These are phyloP conservation scores for Schizochytrium sp. DNA, from an alignment of 108 stramenopile species.

Conservation along the genomic window DNA sequence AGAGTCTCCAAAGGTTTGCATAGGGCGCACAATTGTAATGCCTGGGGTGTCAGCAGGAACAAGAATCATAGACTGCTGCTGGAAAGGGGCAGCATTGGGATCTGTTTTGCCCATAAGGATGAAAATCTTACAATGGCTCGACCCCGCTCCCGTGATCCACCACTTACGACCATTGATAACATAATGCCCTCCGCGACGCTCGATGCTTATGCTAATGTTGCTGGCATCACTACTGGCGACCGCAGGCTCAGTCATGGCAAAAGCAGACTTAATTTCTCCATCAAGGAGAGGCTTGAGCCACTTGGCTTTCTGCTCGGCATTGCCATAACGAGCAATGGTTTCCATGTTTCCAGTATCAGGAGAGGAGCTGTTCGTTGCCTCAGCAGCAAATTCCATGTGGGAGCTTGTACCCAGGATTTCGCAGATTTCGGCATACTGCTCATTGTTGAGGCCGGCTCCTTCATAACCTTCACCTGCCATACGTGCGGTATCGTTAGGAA, in stretches of 20 bases:
- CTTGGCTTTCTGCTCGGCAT: slow-evolving; percentile 75
- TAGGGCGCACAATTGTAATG: slow-evolving; percentile 81
- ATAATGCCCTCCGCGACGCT: slow-evolving; percentile 20
- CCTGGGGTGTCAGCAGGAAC: slow-evolving; percentile 84
- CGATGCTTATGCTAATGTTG: slow-evolving; percentile 78
- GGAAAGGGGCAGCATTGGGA: neutral
- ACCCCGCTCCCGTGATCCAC: slow-evolving; percentile 78
- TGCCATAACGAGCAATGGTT: slow-evolving; percentile 90
- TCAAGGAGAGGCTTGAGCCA: slow-evolving; percentile 86
- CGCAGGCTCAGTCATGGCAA: slow-evolving; percentile 95
- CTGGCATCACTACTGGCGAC: slow-evolving; percentile 91
- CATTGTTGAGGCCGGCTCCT: slow-evolving; percentile 70
- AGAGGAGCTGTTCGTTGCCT: slow-evolving; percentile 71
- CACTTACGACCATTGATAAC: slow-evolving; percentile 65
- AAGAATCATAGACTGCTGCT: slow-evolving; percentile 68
- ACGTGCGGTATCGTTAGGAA: slow-evolving; percentile 70
- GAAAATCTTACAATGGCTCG: slow-evolving; percentile 88
- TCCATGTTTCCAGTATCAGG: slow-evolving; percentile 99
- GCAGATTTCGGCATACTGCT: slow-evolving; percentile 87
- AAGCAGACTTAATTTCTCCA: slow-evolving; percentile 85
- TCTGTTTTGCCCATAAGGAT: slow-evolving; percentile 71
- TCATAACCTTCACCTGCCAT: slow-evolving; percentile 64
- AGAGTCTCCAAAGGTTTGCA: slow-evolving; percentile 94
- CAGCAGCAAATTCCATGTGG: slow-evolving; percentile 1
- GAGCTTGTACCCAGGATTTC: slow-evolving; percentile 88